These are phyloP conservation scores for Oryza rufipogon DNA, from an alignment of 176 grass and related monocot species.

Conservation along the genomic window DNA sequence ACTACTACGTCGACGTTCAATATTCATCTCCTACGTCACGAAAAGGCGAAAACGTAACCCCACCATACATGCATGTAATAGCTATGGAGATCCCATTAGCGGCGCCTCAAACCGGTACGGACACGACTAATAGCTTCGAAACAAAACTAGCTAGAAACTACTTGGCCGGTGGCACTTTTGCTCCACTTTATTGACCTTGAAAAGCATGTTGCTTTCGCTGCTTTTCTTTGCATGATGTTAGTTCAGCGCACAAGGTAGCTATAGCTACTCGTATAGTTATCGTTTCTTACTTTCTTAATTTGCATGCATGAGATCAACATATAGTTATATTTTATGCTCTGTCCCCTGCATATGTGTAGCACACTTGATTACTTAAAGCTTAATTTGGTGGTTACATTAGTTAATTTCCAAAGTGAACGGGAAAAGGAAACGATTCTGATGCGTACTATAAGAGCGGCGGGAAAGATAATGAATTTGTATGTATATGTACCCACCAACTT, in stretches of 20 bases:
- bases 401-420: too few relatives aligned
- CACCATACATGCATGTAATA: background rate
- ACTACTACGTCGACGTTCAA: background rate
- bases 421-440: too few relatives aligned
- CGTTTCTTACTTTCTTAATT: too few relatives aligned
- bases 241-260: background rate
- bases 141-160: conserved; percentile 8
- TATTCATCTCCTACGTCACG: background rate
- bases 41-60: background rate
- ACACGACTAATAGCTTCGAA: background rate
- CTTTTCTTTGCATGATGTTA: background rate
- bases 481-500: too few relatives aligned
- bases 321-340: too few relatives aligned
- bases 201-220: conserved; percentile 8
- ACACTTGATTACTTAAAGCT: too few relatives aligned
- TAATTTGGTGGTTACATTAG: too few relatives aligned
- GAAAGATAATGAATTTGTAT: too few relatives aligned
- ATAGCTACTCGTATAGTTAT: background rate
- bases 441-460: too few relatives aligned
- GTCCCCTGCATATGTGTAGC: too few relatives aligned
- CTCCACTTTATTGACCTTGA: conserved; percentile 31
- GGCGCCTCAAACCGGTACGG: conserved; percentile 22
- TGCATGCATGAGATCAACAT: too few relatives aligned
- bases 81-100: conserved; percentile 15
- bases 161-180: conserved; percentile 32